These are phyloP conservation scores for Diaporthe sp. DNA, from an alignment of 2,329 filamentous ascomycete species.

Conservation along the genomic window DNA sequence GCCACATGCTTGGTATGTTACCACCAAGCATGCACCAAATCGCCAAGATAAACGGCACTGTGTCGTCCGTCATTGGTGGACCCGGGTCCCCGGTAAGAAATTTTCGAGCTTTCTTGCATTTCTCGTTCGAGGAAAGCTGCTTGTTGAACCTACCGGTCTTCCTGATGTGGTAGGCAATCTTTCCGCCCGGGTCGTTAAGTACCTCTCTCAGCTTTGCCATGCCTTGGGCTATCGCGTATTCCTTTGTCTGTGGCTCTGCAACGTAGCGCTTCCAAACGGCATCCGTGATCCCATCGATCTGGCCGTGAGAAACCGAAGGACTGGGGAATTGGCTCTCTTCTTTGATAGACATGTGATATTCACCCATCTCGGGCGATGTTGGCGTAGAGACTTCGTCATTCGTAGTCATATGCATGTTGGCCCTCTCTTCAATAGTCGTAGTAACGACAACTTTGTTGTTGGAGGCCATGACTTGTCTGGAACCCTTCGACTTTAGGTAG, in stretches of 20 bases:
- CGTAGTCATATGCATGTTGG: not conserved
- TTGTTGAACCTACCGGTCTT: not conserved
- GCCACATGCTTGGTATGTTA: not conserved
- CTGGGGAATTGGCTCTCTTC: fast-evolving
- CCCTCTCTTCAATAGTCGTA: fast-evolving
- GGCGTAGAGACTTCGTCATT: not conserved
- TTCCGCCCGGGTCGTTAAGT: not conserved
- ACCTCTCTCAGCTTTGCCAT: not conserved
- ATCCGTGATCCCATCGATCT: not conserved
- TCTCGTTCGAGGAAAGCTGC: not conserved
- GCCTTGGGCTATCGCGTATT: not conserved
- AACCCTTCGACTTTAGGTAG: not conserved
- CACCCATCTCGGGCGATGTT: not conserved
- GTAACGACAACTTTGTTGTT: not conserved
- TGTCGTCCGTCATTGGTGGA: not conserved
- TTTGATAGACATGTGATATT: not conserved
- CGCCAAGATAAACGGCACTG: not conserved
- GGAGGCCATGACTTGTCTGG: not conserved
- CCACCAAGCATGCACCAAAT: not conserved
- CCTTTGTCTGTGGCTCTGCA: fast-evolving
- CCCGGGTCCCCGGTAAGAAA: not conserved
- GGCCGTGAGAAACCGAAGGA: not conserved
- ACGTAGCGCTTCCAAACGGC: not conserved
- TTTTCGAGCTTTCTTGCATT: not conserved
- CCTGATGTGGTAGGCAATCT: not conserved